These are phyloP conservation scores for Fusarium illudens DNA, from an alignment of 2,329 filamentous ascomycete species.

Conservation along the genomic window DNA sequence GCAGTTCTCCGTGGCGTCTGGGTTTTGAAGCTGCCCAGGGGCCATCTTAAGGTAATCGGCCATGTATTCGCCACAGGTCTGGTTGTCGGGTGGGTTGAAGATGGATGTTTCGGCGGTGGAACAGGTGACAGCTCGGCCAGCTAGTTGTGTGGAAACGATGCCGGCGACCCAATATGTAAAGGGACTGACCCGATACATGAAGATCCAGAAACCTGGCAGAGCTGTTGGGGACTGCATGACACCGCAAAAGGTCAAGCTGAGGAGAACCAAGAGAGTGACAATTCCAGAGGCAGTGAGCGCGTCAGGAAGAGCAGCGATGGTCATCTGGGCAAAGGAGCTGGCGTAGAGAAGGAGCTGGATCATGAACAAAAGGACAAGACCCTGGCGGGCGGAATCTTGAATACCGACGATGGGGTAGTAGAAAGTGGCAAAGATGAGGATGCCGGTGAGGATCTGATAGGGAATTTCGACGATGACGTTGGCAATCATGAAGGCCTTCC, in stretches of 20 bases:
- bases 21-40: conserved; percentile 35
- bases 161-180: conserved; percentile 71
- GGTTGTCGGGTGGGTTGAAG: conserved; percentile 67
- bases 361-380: conserved; percentile 70
- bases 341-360: conserved; percentile 76
- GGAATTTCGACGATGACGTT: conserved; percentile 78
- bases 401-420: conserved; percentile 70
- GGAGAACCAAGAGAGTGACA: conserved; percentile 62
- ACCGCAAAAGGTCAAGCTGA: conserved; percentile 65
- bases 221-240: conserved; percentile 63
- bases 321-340: conserved; percentile 76
- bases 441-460: conserved; percentile 71
- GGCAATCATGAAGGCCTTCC: conserved; percentile 76
- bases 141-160: conserved; percentile 49
- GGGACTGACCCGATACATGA: conserved; percentile 73
- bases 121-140: conserved; percentile 51
- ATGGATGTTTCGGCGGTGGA: conserved; percentile 63
- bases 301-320: conserved; percentile 74
- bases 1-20: conserved; percentile 9
- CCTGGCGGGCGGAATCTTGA: conserved; percentile 64
- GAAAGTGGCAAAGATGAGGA: conserved; percentile 71
- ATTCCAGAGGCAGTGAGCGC: conserved; percentile 68
- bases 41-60: conserved; percentile 55
- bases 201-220: conserved; percentile 73
- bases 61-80: conserved; percentile 58